phyloP scores from a whole-genome alignment of 2,329 filamentous ascomycete species.

The Rhynchosporium agropyri region DNA sequence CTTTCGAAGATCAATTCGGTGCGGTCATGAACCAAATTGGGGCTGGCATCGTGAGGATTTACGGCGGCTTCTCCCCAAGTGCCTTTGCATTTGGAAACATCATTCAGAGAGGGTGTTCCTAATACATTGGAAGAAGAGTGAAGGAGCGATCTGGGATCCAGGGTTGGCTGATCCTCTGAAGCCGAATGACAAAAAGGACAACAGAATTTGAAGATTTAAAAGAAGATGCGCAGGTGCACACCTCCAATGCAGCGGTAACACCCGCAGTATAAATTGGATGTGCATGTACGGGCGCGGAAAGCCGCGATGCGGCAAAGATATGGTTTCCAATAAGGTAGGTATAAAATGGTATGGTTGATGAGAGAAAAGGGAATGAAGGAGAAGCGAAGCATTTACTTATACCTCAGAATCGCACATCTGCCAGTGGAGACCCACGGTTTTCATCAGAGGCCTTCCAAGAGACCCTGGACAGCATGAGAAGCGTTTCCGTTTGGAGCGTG shows the following conservation, averaged over 20 bases:
- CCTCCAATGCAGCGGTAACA: conserved; percentile 26
- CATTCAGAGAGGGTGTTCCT: conserved; percentile 30
- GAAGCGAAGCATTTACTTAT: conserved; percentile 17
- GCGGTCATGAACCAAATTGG: conserved; percentile 26
- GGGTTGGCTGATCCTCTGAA: conserved; percentile 13
- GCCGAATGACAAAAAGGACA: conserved; percentile 23
- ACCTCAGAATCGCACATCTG: background rate
- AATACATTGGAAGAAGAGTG: conserved; percentile 23
- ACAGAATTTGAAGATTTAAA: conserved; percentile 25
- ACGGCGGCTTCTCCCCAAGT: conserved; percentile 30
- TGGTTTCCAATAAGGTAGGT: conserved; percentile 8
- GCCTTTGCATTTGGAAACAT: conserved; percentile 26
- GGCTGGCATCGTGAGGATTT: conserved; percentile 29
- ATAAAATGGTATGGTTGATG: background rate
- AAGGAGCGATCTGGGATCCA: conserved; percentile 28
- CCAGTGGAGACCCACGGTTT: background rate
- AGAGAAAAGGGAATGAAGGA: background rate
- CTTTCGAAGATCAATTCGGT: conserved; percentile 31
- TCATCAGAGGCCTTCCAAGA: conserved; percentile 15
- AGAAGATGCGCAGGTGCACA: conserved; percentile 23
- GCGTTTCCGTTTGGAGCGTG: background rate
- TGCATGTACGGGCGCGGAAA: conserved; percentile 22
- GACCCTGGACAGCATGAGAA: background rate
- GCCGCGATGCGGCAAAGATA: conserved; percentile 21
- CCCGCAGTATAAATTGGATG: conserved; percentile 19